Percentiles rank a stretch among this genome's conserved stretches.
These are phyloP conservation scores for Ophiostoma perfectum DNA, from an alignment of 2,329 filamentous ascomycete genomes.

Conservation along the genomic window DNA sequence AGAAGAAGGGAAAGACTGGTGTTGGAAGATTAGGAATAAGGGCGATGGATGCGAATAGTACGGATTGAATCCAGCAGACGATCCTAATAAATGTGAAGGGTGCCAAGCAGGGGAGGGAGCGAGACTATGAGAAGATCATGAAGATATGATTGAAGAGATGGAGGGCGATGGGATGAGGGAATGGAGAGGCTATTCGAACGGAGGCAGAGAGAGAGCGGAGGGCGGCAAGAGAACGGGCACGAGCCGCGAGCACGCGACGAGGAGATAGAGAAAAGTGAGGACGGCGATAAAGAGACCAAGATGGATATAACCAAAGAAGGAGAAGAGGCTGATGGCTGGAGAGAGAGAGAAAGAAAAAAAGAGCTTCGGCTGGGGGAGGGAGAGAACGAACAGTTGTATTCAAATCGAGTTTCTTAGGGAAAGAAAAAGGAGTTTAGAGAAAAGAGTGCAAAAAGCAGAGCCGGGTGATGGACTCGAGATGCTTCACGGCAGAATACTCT, in stretches of 20 bases:
- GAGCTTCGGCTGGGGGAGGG: conserved; percentile 32
- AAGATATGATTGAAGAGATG: neutral
- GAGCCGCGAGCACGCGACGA: neutral
- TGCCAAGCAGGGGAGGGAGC: neutral
- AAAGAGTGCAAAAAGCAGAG: neutral
- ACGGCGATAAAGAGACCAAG: neutral
- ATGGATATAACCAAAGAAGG: neutral
- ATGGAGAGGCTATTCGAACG: neutral
- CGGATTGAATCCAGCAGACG: conserved; percentile 4
- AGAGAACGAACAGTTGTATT: conserved; percentile 24
- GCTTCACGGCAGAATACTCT: conserved; percentile 3
- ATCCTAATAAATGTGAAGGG: neutral
- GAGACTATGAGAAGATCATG: neutral
- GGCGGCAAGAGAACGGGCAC: neutral
- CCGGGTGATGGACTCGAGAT: conserved; percentile 3
- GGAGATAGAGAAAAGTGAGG: neutral
- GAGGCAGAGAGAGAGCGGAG: neutral
- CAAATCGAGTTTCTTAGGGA: conserved; percentile 6
- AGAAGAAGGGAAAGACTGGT: neutral
- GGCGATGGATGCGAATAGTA: conserved; percentile 18
- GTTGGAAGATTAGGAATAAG: conserved; percentile 18
- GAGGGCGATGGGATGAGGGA: neutral
- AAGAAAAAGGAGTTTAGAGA: conserved; percentile 13
- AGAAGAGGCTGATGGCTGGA: conserved; percentile 21
- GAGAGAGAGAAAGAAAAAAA: conserved; percentile 28